Base-by-base conservation (phyloP, 176 grass and related monocot species). In the Lolium perenne region DNA sequence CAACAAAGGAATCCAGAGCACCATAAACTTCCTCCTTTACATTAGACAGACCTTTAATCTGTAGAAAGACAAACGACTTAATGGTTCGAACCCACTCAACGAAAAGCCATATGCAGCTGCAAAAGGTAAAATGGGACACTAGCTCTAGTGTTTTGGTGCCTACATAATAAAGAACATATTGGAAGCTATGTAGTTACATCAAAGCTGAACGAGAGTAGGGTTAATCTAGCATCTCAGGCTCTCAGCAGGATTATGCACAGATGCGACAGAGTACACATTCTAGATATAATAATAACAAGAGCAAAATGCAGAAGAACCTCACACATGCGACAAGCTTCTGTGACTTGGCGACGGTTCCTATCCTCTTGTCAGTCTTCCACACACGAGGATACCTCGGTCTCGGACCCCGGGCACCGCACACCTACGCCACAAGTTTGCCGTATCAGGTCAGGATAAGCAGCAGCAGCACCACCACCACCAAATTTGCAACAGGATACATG, bases 21-120 rank as follows among this genome's bases (percentile, higher is more conserved):
- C 97, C 97, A 85, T 94, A 98, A 69, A 98, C 90, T 78, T 96
- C 94, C 78, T 98, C 97, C 84, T 94, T 96, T 26, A 98, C 97
- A 83, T 95, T 98, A 82, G 97, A 98, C 51, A 95, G 85, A 16
- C 56, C 90, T 92, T 92, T 98, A 77, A 98, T 86, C 92, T 98
- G 79, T 20, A 79, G 40, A 66, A 71, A 17, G 38, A 82, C 8
- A 80, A 69, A 71, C 38, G 10, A 59, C 8, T 51, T 14, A 38
- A 25, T 3, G 83, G 60, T 80, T 76, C 83, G 70, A 89, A 49
- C 10, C 1, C 23, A 74, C 29, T 54, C 14, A 62, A 69, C n/a
- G 61, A 57, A 57, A 22, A 50, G 7, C 20, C 60, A 14, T 63
- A 59, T 62, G 69, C 67, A 80, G 63, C 29, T 64, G 9, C n/a